Percentiles rank a stretch among this genome's conserved stretches.
phyloP scores from a whole-genome alignment of 352 stramenopile genomes.

The Phytophthora cryptogea region DNA sequence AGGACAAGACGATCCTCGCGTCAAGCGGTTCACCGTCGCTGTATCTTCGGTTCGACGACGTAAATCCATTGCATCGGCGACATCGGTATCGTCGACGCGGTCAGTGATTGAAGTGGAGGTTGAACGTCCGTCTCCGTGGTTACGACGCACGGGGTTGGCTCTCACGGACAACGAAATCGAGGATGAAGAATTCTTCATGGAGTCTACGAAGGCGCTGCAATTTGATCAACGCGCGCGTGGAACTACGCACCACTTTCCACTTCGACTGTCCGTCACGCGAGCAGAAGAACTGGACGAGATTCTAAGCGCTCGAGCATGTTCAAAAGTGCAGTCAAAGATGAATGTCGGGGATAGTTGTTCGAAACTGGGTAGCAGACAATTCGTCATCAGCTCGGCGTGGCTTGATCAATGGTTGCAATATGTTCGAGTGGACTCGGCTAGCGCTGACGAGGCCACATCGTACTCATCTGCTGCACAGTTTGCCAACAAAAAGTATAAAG shows the following conservation, averaged over 20 bases:
- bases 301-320: constrained; percentile 44
- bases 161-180: constrained; percentile 31
- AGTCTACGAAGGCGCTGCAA: constrained; percentile 32
- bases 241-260: constrained; percentile 31
- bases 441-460: constrained; percentile 7
- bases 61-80: constrained; percentile 15
- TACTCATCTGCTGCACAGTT: constrained; percentile 6
- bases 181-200: constrained; percentile 34
- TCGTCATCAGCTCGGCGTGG: constrained; percentile 65
- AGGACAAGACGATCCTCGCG: constrained; percentile 55
- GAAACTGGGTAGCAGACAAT: constrained; percentile 30
- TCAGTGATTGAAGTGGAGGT: constrained; percentile 34
- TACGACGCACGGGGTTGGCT: constrained; percentile 27
- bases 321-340: constrained; percentile 21
- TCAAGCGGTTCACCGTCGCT: constrained; percentile 56
- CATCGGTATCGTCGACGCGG: constrained; percentile 11
- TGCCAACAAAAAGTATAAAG: constrained; percentile 3
- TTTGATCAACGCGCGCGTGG: constrained; percentile 17
- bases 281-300: constrained; percentile 66
- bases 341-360: constrained; percentile 6
- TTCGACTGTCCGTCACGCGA: constrained; percentile 34
- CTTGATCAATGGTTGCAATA: constrained; percentile 75
- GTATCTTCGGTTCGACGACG: constrained; percentile 16
- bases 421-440: constrained; percentile 49
- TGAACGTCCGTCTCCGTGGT: constrained; percentile 37